A percentile compares a stretch with the other conserved stretches of the same genome.
These are phyloP conservation scores for Penicillium frequentans DNA, from an alignment of 2,329 filamentous ascomycete species.

Conservation along the genomic window DNA sequence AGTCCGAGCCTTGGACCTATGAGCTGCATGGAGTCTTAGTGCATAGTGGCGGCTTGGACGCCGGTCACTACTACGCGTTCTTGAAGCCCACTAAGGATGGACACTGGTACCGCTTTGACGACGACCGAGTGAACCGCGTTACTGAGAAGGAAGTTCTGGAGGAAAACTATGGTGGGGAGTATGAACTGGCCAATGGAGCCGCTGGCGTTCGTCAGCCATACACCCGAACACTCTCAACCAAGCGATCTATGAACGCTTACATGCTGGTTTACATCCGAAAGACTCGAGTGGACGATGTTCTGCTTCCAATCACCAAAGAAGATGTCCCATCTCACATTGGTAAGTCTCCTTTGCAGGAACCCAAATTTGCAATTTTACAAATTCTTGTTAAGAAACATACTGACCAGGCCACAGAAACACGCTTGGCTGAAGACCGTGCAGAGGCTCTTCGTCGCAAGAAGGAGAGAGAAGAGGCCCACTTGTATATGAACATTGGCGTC, in stretches of 20 bases:
- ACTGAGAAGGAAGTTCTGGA: slow-evolving; percentile 89
- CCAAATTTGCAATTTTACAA: no score
- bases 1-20: slow-evolving; percentile 85
- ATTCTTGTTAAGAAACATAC: neutral
- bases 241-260: slow-evolving; percentile 83
- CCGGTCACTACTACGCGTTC: slow-evolving; percentile 97
- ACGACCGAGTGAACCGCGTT: slow-evolving; percentile 93
- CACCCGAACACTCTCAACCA: slow-evolving; percentile 63
- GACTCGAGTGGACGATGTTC: slow-evolving; percentile 76
- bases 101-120: slow-evolving; percentile 95
- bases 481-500: slow-evolving; percentile 83
- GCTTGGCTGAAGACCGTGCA: slow-evolving; percentile 78
- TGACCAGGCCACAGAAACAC: slow-evolving; percentile 55
- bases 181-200: slow-evolving; percentile 60
- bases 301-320: slow-evolving; percentile 71
- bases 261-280: slow-evolving; percentile 98
- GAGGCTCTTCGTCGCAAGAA: slow-evolving; percentile 74
- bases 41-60: slow-evolving; percentile 94
- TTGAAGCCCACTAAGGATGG: slow-evolving; percentile 91
- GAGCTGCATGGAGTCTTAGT: slow-evolving; percentile 93
- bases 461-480: slow-evolving; percentile 89
- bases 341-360: slow-evolving; percentile 42
- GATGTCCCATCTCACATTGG: slow-evolving; percentile 81
- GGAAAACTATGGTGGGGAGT: slow-evolving; percentile 95
- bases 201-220: slow-evolving; percentile 63